phyloP scores from a whole-genome alignment of 345 rosid genomes.

The Conringia planisiliqua region DNA sequence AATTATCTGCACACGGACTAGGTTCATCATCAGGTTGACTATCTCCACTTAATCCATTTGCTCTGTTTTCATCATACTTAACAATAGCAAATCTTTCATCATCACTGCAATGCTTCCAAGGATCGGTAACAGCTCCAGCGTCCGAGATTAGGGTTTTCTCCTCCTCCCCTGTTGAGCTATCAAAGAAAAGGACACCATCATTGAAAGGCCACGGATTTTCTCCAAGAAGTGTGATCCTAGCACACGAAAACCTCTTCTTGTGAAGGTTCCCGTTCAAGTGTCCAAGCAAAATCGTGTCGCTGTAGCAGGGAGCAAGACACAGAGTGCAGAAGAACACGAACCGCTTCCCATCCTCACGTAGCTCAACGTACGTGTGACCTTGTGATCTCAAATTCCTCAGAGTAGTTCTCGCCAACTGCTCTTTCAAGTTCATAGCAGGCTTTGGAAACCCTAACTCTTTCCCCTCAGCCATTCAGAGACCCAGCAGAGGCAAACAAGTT shows the following conservation, averaged over 20 bases:
- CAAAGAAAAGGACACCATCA: constrained; percentile 84
- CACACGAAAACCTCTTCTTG: constrained; percentile 60
- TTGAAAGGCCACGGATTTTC: constrained; percentile 88
- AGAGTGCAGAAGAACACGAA: constrained; percentile 78
- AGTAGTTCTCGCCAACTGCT: constrained; percentile 64
- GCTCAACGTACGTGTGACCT: constrained; percentile 76
- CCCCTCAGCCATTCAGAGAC: constrained; percentile 54
- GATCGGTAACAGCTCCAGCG: constrained; percentile 9
- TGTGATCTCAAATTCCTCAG: constrained; percentile 57
- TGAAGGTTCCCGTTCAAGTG: constrained; percentile 85
- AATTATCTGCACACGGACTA: constrained; percentile 15
- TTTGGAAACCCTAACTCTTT: constrained; percentile 53
- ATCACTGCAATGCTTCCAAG: constrained; percentile 34
- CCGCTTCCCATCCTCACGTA: constrained; percentile 74
- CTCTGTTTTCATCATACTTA: constrained; percentile 36
- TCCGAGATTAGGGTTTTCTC: constrained; percentile 23
- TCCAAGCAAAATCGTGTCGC: constrained; percentile 64
- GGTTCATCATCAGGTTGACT: constrained; percentile 16
- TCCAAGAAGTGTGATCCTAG: constrained; percentile 65
- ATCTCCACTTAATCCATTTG: constrained; percentile 7
- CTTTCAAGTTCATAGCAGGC: constrained; percentile 50
- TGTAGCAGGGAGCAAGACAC: constrained; percentile 84
- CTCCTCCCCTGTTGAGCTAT: constrained; percentile 39
- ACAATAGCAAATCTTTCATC: constrained; percentile 53
- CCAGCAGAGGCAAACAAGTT: constrained; percentile 12